Evolutionary conservation across 2,329 filamentous ascomycete species (phyloP).

Genomic region (Allantophomopsis lycopodina): DNA sequence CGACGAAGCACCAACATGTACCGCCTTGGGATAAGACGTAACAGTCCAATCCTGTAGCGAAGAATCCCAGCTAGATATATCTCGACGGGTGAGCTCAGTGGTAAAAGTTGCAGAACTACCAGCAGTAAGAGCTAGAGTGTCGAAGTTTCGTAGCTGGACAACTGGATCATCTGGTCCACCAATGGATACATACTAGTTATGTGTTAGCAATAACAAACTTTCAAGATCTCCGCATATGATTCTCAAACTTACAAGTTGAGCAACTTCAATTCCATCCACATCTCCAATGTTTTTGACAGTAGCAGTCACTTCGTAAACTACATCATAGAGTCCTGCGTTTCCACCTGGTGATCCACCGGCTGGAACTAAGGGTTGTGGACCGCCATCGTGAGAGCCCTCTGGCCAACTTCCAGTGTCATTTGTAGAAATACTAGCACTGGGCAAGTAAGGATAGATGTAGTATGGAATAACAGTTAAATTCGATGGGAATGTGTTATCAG

Average conservation of each 20-base stretch:
- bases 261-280: constrained; percentile 38
- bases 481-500: constrained; percentile 53
- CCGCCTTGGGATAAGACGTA: constrained; percentile 14
- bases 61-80: constrained; percentile 79
- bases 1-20: constrained; percentile 15
- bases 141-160: constrained; percentile 64
- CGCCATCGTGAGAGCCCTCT: constrained; percentile 24
- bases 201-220: neutral
- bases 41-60: constrained; percentile 66
- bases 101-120: constrained; percentile 53
- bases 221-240: constrained; percentile 1
- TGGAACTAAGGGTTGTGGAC: constrained; percentile 26
- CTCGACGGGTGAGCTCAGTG: constrained; percentile 60
- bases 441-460: constrained; percentile 42
- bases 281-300: constrained; percentile 42
- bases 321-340: constrained; percentile 37
- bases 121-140: constrained; percentile 57
- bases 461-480: constrained; percentile 26
- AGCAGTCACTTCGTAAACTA: constrained; percentile 35
- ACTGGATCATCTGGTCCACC: constrained; percentile 62
- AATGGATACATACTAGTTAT: constrained; percentile 60
- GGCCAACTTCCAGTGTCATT: constrained; percentile 20
- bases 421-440: constrained; percentile 21
- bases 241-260: constrained; percentile 28
- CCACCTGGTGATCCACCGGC: constrained; percentile 38